Conservation (phyloP, 345 rosid species). For the Melaleuca alternifolia region DNA sequence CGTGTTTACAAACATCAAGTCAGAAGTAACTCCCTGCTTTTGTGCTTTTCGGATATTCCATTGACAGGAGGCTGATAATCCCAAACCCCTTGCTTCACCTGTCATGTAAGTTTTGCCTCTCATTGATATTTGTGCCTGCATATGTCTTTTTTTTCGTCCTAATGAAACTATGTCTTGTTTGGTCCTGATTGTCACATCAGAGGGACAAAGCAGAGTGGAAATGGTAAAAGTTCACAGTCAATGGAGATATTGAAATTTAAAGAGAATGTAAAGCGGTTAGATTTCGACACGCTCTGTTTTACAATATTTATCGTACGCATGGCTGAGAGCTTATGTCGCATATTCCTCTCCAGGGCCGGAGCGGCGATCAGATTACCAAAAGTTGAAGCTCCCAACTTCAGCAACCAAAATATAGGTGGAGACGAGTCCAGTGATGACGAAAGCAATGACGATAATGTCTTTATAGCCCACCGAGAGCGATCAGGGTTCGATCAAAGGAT, state of each 20-base stretch:
- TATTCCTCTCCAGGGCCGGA: background rate
- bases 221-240: background rate
- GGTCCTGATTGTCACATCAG: background rate
- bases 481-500: background rate
- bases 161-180: background rate
- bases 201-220: background rate
- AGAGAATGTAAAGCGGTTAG: rapidly evolving
- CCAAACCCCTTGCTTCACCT: rapidly evolving
- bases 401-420: background rate
- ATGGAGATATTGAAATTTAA: background rate
- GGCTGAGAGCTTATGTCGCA: background rate
- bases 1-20: background rate
- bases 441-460: background rate
- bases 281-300: background rate
- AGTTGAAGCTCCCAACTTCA: rapidly evolving
- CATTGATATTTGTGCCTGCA: background rate
- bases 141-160: background rate
- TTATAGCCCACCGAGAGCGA: too few relatives aligned
- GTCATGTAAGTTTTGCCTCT: background rate
- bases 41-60: background rate
- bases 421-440: background rate
- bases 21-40: background rate
- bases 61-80: background rate
- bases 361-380: background rate
- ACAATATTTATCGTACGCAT: rapidly evolving